Base-by-base conservation (phyloP, 192 early-diverging fungal genomes). In the Coemansia sp. region DNA sequence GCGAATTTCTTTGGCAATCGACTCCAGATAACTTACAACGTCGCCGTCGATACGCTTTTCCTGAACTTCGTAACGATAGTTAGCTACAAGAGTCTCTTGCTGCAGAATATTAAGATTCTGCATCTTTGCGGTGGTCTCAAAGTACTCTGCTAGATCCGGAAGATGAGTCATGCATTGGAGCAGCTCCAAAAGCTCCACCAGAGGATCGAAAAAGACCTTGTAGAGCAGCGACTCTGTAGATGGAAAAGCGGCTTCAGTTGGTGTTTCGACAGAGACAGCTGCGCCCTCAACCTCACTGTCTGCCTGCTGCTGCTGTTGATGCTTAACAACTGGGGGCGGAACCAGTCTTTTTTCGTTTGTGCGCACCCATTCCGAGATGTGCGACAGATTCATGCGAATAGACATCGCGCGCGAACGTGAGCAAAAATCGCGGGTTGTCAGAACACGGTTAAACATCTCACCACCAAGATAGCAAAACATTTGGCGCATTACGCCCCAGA, bases 31-130 rank as follows among this genome's bases (percentile, higher is more conserved):
- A 58, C 87, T 85, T 58, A 85, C 86, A 14, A 96, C 85, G 20
- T 94, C 94, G 17, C 85, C 80, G 6, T 86, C 67, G 51, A 96
- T 73, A 5, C 84, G 64, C 12, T 83, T 66, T 66, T 98, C 96
- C 30, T 88, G 89, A 12, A 93, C 91, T 68, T 98, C 96, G 72
- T 95, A 98, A 17, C 89, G 83, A 71, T 98, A 98, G 45, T 85
- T 79, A 28, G 85, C 83, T 49, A 95, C 87, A 11, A 85, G 87
- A 4, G 89, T 83, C 52, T 88, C 87, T 31, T 93, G 84, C 67
- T 95, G 93, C 31, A 87, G 70, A 12, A 87, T 79, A 68, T 92
- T 92, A 32, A 93, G 84, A 17, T 83, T 56, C 55, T 88, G 84
- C 64, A 90, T 84, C 63, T 85, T 85, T 64, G 85, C 82, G 8